phyloP scores from a whole-genome alignment of 306 rosid genomes.

The Castanopsis chinensis region DNA sequence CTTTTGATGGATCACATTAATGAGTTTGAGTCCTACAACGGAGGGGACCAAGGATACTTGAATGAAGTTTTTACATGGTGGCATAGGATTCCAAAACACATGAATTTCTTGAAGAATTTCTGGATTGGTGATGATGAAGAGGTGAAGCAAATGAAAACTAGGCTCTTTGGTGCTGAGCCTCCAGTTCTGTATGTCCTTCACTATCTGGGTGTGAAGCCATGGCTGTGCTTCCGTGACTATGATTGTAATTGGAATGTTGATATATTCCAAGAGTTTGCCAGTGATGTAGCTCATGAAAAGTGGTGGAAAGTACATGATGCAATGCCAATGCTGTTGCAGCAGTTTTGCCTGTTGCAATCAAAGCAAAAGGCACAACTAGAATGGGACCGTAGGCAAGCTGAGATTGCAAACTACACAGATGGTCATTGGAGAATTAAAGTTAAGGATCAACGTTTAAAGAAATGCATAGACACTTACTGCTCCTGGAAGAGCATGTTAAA shows the following conservation, averaged over 20 bases:
- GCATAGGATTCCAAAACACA: slow-evolving; percentile 95
- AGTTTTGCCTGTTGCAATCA: slow-evolving; percentile 68
- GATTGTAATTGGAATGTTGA: slow-evolving; percentile 92
- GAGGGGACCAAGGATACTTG: slow-evolving; percentile 93
- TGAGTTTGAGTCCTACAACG: slow-evolving; percentile 88
- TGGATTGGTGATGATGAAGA: slow-evolving; percentile 90
- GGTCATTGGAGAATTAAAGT: slow-evolving; percentile 79
- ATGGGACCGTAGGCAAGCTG: slow-evolving; percentile 82
- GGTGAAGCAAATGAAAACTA: slow-evolving; percentile 69
- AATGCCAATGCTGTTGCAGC: slow-evolving; percentile 81
- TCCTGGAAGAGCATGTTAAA: slow-evolving; percentile 79
- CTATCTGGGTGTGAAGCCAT: slow-evolving; percentile 81
- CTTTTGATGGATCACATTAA: slow-evolving; percentile 80
- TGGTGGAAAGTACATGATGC: slow-evolving; percentile 96
- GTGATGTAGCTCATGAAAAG: slow-evolving; percentile 77
- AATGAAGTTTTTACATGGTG: slow-evolving; percentile 95
- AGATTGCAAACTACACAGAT: slow-evolving; percentile 63
- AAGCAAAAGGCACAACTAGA: slow-evolving; percentile 94
- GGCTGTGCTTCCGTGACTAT: slow-evolving; percentile 88
- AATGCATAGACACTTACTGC: slow-evolving; percentile 70
- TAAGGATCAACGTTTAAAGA: slow-evolving; percentile 59
- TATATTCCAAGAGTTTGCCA: slow-evolving; percentile 81
- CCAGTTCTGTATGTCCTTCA: slow-evolving; percentile 83
- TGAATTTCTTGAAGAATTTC: slow-evolving; percentile 94
- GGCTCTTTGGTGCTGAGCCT: slow-evolving; percentile 78